These are phyloP conservation scores for Aspergillus conjunctus DNA, from an alignment of 495 filamentous ascomycete species.

Conservation along the genomic window DNA sequence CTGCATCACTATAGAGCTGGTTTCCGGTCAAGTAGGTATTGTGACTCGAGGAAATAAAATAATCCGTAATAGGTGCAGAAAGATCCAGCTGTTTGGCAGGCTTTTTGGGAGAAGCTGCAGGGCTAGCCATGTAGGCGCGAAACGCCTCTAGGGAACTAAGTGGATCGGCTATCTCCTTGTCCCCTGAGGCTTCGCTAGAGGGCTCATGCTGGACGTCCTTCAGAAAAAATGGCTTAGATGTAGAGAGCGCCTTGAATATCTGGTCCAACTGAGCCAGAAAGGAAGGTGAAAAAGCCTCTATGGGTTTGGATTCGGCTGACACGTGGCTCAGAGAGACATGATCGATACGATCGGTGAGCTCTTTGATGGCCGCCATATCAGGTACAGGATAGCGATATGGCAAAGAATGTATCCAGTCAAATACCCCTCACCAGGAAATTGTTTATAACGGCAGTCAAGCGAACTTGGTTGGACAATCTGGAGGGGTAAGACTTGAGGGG, in stretches of 20 bases:
- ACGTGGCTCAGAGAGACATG: conserved; percentile 15
- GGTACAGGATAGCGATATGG: neutral
- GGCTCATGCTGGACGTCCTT: conserved; percentile 32
- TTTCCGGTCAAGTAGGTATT: conserved; percentile 95
- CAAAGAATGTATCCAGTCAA: neutral
- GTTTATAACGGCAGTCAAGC: neutral
- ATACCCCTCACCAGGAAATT: neutral
- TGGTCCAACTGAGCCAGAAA: conserved; percentile 35
- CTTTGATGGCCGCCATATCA: conserved; percentile 11
- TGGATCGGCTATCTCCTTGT: conserved; percentile 17
- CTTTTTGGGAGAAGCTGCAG: conserved; percentile 47
- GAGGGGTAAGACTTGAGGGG: too few species aligned
- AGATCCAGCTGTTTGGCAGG: conserved; percentile 50
- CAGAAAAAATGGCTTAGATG: conserved; percentile 27
- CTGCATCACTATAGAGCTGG: conserved; percentile 83
- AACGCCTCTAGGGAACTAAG: conserved; percentile 52
- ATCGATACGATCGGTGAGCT: conserved; percentile 20
- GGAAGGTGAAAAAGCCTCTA: conserved; percentile 32
- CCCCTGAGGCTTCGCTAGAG: neutral
- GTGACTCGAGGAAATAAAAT: conserved; percentile 90
- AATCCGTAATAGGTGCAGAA: conserved; percentile 73
- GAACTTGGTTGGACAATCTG: neutral
- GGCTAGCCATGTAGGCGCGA: conserved; percentile 61
- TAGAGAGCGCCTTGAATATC: conserved; percentile 35
- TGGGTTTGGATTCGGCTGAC: conserved; percentile 11